Evolutionary conservation across 1,284 basidiomycete species (phyloP).

Genomic region (Malassezia cuniculi): DNA sequence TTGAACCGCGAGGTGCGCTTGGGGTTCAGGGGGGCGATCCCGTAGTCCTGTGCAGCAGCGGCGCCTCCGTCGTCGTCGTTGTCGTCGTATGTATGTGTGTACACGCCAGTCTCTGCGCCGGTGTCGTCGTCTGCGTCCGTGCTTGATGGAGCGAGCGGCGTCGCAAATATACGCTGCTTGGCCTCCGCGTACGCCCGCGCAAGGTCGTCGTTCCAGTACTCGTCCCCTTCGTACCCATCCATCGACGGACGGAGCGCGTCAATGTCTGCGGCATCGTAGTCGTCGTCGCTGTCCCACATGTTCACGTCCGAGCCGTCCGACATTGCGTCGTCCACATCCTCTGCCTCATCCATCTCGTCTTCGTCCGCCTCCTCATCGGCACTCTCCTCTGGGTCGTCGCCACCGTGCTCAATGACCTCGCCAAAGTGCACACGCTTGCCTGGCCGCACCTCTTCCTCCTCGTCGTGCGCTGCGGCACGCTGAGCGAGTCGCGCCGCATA

Average conservation of each 20-base stretch:
- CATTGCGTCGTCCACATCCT: constrained; percentile 27
- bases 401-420: neutral
- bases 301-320: constrained; percentile 74
- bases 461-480: constrained; percentile 1
- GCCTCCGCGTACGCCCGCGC: constrained; percentile 34
- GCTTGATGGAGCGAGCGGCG: constrained; percentile 15
- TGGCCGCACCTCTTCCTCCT: neutral
- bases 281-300: constrained; percentile 45
- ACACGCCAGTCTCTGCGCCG: neutral
- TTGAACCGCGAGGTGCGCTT: neutral
- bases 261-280: constrained; percentile 35
- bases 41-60: constrained; percentile 5
- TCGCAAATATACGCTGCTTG: constrained; percentile 22
- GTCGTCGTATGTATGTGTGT: neutral
- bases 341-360: constrained; percentile 6
- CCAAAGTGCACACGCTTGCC: constrained; percentile 10
- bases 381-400: constrained; percentile 1
- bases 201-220: constrained; percentile 23
- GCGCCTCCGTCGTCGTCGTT: neutral
- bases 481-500: constrained; percentile 30
- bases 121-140: neutral
- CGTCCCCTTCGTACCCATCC: constrained; percentile 16
- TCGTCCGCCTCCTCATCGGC: constrained; percentile 3
- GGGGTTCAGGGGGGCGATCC: neutral
- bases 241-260: constrained; percentile 26